Conservation (phyloP, 1,139 yeast species). For the Pichia sp. region DNA sequence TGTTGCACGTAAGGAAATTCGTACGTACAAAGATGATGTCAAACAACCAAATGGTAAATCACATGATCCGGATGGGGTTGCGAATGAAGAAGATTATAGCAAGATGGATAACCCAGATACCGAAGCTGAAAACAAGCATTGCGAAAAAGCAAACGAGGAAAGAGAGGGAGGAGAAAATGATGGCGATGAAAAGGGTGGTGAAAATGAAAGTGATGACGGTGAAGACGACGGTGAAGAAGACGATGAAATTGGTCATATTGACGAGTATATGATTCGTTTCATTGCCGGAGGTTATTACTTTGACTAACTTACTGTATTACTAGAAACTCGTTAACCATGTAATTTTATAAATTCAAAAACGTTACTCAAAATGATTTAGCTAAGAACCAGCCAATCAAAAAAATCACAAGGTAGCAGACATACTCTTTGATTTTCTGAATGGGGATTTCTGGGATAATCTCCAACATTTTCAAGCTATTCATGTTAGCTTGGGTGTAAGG, state of each 20-base stretch:
- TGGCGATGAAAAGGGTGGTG: constrained; percentile 1
- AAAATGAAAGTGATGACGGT: constrained; percentile 6
- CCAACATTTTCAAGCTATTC: constrained; percentile 33
- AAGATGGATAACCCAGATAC: not conserved
- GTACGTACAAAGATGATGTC: not conserved
- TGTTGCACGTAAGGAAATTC: constrained; percentile 20
- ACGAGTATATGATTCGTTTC: constrained; percentile 91
- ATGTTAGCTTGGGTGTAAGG: constrained; percentile 48
- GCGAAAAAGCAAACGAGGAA: constrained; percentile 5
- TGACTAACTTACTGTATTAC: constrained; percentile 29
- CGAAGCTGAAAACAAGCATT: constrained; percentile 1
- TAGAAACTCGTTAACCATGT: not conserved
- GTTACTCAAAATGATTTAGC: constrained; percentile 10
- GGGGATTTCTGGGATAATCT: constrained; percentile 27
- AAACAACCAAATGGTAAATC: too few relatives aligned
- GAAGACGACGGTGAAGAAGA: constrained; percentile 48
- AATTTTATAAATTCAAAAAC: not conserved
- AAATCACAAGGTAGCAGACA: constrained; percentile 27
- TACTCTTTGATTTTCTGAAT: constrained; percentile 28
- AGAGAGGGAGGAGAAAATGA: not conserved
- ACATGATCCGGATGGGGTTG: not conserved
- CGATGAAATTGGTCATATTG: constrained; percentile 83
- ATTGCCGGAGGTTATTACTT: constrained; percentile 78
- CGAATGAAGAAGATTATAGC: not conserved
- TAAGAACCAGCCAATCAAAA: constrained; percentile 30